Base-by-base conservation (phyloP, 306 rosid species). In the Corylus heterophylla region DNA sequence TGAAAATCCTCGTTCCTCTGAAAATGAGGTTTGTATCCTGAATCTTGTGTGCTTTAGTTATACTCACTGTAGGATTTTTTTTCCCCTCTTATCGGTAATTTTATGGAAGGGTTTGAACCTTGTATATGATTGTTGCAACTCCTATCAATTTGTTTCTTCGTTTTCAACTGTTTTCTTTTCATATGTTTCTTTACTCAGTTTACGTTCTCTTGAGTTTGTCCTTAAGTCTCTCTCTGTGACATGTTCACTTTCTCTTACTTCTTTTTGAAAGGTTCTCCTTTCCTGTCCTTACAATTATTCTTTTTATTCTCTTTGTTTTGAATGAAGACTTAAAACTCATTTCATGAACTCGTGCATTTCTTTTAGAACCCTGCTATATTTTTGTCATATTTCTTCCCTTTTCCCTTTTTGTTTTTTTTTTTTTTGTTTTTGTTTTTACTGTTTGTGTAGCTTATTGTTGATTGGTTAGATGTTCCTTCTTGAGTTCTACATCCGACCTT, bases 1-100 rank as follows among this genome's bases (percentile, higher is more conserved):
- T 69, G 98, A 86, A 76, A 95, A 95, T 84, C 98, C 98, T 62
- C 91, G 98, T 51, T 90, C 96, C 16, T 82, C 98, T 67, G 98
- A 95, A 87, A 89, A 87, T 83, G 96, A 95, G 96, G 97, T 93
- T 74, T 73, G 70, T 69, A 48, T 68, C 18, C 72, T 67, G 62
- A 9, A 29, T 59, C 58, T 48, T 66, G 10, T 68, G 50, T 76
- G 42, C 49, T 73, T 49, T 61, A 64, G 22, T 50, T 54, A 47
- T 44, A 63, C 54, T 75, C 7, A 79, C 49, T 49, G 18, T 63
- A 42, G 69, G 20, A 8, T 51, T 63, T 18, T 4, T 13, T 16
- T 16, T 56, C 18, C 8, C 12, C 10, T 48, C 9, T 48, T 10
- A 2, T 17, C 27, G 6, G 42, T 18, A 17, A 67, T 67, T 39